A percentile compares a stretch with the other conserved stretches of the same genome.
These are phyloP conservation scores for Avena insularis DNA, from an alignment of 176 grass and related monocot genomes.

Conservation along the genomic window DNA sequence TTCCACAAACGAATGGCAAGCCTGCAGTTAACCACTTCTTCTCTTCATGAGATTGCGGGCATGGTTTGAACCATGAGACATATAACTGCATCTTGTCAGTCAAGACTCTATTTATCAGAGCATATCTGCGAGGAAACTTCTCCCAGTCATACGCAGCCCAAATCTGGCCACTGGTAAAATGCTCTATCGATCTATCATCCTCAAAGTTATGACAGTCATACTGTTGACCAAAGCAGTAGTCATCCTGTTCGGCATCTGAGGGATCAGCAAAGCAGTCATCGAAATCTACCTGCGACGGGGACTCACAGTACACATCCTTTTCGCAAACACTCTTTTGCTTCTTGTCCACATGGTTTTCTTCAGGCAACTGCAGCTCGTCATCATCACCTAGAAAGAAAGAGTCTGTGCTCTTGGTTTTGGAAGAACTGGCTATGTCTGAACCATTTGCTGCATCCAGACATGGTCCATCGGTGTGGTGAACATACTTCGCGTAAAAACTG, in stretches of 20 bases:
- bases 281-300: conserved; percentile 30
- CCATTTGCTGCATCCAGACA: conserved; percentile 17
- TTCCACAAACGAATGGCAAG: conserved; percentile 73
- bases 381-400: conserved; percentile 28
- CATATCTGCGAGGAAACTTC: conserved; percentile 68
- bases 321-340: conserved; percentile 45
- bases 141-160: conserved; percentile 75
- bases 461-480: not conserved
- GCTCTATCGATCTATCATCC: conserved; percentile 28
- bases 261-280: conserved; percentile 33
- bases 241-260: not conserved
- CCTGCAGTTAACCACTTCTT: conserved; percentile 58
- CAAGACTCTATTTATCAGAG: conserved; percentile 49
- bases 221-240: conserved; percentile 14
- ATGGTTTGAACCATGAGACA: conserved; percentile 73
- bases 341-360: conserved; percentile 32
- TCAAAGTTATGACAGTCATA: conserved; percentile 63
- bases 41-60: conserved; percentile 55
- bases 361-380: not conserved
- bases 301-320: conserved; percentile 16
- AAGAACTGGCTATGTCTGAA: conserved; percentile 53
- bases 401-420: conserved; percentile 38
- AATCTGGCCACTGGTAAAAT: conserved; percentile 60
- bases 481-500: not conserved
- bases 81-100: conserved; percentile 55